Base-by-base conservation (phyloP, 805 yeast species). In the Candida xyloterini region DNA sequence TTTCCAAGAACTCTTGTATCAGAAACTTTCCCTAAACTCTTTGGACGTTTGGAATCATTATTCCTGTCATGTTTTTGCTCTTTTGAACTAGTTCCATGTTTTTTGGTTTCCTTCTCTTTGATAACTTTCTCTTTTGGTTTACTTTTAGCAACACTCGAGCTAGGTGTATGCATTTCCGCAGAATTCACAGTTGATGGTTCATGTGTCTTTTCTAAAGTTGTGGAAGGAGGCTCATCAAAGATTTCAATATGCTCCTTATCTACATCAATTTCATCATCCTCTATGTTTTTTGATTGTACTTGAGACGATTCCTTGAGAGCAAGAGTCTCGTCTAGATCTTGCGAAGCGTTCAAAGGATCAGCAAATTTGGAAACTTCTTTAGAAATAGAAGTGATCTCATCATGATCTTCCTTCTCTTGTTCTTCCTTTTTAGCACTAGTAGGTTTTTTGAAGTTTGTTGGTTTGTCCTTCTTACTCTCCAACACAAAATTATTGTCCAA, bases 1-100 rank as follows among this genome's bases (percentile, higher is more conserved):
- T 35, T 38, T n/a, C 51, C 51, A 18, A 44, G 29, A 8, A 32
- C 34, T 20, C 48, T 38, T 13, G 35, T 35, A 27, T 43, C 48
- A 22, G 40, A 35, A 10, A 44, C 43, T 20, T 47, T 44, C 8
- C 37, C 37, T 18, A 47, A 23, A 24, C 25, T 47, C 8, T 34
- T 39, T 10, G 48, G 51, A 15, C 45, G 33, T 27, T 44, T 47
- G 8, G 51, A 47, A 11, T 37, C 21, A 13, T 31, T 18, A 5
- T 18, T 16, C 37, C 16, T 16, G 13, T 13, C 16, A 6, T 13
- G 24, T 24, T 16, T 13, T 23, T 23, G n/a, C n/a, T 23, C 25
- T 23, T 23, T 23, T 23, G 25, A 11, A 23, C n/a, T 4, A 23
- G 25, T 4, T 4, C n/a, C 25, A 23, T 9, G 25, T 9, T 23